Evolutionary conservation across 495 filamentous ascomycete species (phyloP), one percentile per base, ranked within the genome.

Genomic region (Aspergillus bertholletiae): DNA sequence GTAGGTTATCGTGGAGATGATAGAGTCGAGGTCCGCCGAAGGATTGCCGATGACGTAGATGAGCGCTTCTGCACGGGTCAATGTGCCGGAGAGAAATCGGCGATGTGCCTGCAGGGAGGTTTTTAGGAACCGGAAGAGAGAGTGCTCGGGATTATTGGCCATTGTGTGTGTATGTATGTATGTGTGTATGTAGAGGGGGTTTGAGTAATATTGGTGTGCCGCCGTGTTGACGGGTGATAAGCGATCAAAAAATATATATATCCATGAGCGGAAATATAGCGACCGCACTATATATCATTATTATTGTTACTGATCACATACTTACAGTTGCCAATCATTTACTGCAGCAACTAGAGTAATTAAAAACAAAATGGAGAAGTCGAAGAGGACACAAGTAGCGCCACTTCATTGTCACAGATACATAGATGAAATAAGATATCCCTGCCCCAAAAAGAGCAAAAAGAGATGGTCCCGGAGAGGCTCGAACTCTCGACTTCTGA

Each of bases 11-110:
- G 92, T 83, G 32, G 84, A 89, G 69, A 89, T 88, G 51, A 97
- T 82, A 12, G 95, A 96, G 72, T 98, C 94, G 62, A 98, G 86
- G 66, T 98, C 94, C 81, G 71, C 67, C 22, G 73, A 72, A 49
- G 73, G 69, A 44, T 79, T 79, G 55, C 75, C 75, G 46, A 79
- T 62, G 20, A 79, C 74, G 61, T 75, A 77, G 49, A 78, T 63
- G 0, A 72, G 73, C 15, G 68, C 46, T 27, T 74, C 60, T 3
- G 56, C 51, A 43, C 52, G 54, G 1, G 65, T 30, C 9, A 70
- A 48, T 2, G 58, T 35, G 7, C 68, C 65, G 6, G 71, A 53
- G 3, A 72, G 45, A 47, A 73, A 71, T 49, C 63, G 64, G 43
- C 63, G 57, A 49, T 76, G 70, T 8, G 67, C 32, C 39, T 69